These are phyloP conservation scores for Platanthera guangdongensis DNA, from an alignment of 106 monocot genomes.

Conservation along the genomic window DNA sequence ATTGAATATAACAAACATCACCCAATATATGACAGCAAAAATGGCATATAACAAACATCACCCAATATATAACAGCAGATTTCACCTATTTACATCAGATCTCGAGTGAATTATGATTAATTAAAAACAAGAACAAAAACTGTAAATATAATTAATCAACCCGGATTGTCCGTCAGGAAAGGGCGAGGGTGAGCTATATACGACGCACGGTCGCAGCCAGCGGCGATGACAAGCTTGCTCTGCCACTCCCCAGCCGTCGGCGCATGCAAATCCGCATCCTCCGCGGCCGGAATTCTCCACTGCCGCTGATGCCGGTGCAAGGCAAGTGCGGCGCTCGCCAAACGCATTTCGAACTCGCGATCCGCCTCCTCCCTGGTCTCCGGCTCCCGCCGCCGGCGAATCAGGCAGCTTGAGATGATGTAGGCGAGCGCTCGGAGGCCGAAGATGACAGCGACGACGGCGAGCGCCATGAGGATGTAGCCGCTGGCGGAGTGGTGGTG, in stretches of 20 bases:
- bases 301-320: not conserved
- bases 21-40: too few species aligned
- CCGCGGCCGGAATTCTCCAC: not conserved
- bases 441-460: not conserved
- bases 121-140: too few species aligned
- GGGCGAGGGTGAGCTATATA: conserved; percentile 4
- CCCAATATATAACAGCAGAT: too few species aligned
- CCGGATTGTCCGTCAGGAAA: not conserved
- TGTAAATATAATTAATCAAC: not conserved
- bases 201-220: not conserved
- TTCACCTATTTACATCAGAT: too few species aligned
- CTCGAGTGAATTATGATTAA: too few species aligned
- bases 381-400: not conserved
- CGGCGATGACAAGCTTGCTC: conserved; percentile 4
- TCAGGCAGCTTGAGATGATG: not conserved
- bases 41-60: too few species aligned
- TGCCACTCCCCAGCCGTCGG: not conserved
- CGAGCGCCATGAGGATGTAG: conserved; percentile 6
- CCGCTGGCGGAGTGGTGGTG: not conserved
- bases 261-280: not conserved
- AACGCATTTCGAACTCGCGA: conserved; percentile 3
- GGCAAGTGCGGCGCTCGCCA: not conserved
- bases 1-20: too few species aligned
- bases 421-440: conserved; percentile 3
- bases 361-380: not conserved